Base-by-base conservation (phyloP, 2,329 filamentous ascomycete genomes). In the Aspergillus uvarum region DNA sequence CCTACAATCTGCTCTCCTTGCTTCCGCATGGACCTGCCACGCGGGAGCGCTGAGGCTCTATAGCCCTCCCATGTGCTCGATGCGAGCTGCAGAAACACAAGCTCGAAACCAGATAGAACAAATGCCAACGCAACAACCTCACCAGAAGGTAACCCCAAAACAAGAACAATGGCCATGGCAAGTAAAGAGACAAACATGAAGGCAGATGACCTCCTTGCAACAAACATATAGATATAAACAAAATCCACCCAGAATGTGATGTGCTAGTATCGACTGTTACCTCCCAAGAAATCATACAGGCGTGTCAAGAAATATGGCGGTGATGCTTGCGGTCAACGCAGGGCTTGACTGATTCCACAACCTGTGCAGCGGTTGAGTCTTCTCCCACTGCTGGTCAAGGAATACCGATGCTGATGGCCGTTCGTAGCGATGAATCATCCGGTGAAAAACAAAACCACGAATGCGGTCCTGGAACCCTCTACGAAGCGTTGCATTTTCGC, bases 401-500 rank as follows among this genome's bases (percentile, higher is more conserved):
- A 12, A 35, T 12, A 35, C 32, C 32, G 32, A 35, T 35, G 32
- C 32, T 16, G 32, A 12, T 16, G 26, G 11, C 32, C 32, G 2
- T 35, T 16, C 32, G 32, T 29, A 12, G 32, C 12, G 14, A 35
- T 35, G 32, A 12, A 12, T 16, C 14, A 35, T 16, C 14, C 32
- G 32, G 11, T 35, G 32, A 16, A 35, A 16, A 35, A 35, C 32
- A 35, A 16, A 35, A 10, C 26, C 32, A 16, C 32, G 32, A 29
- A 35, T 35, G 32, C 32, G 14, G 10, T 6, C 19, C 12, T 7
- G 24, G 5, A 21, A 29, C 48, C 47, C 16, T 47, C 24, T 38
- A 38, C 8, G 56, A 22, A 32, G 47, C 31, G 47, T 52, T 60
- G 3, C 32, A 53, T 11, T 50, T 55, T 24, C 56, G 59, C 24